Base-by-base conservation (phyloP, 2,329 filamentous ascomycete species). In the Aspergillus fijiensis region DNA sequence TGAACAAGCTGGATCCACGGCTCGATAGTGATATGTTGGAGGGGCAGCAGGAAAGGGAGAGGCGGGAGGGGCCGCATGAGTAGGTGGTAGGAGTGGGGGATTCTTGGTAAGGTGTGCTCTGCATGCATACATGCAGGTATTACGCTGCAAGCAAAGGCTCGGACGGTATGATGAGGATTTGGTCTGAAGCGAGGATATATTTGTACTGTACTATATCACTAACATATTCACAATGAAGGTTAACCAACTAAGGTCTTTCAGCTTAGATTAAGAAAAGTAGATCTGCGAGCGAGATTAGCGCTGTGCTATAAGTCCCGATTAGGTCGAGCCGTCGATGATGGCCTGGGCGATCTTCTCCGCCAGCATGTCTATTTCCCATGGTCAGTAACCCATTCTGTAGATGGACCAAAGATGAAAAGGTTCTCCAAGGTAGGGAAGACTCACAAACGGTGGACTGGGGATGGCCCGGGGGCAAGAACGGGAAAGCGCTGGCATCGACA, bases 401-500 rank as follows among this genome's bases (percentile, higher is more conserved):
- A 29, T 27, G 0, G 0, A 16, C 5, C 12, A 1, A 29, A 25
- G 10, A 2, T 10, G 7, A 5, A 12, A 31, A n/a, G 1, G 27
- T 2, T 29, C 27, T 29, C 7, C 9, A 16, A 4, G 21, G 9
- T 2, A 35, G 19, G 27, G 49, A 2, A 53, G 7, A 70, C 72
- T 67, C 60, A 73, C 70, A 79, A 23, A 76, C 63, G 4, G 72
- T 71, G 12, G 69, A 65, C 64, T 74, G 70, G 1, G 75, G 75
- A 66, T 79, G 75, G 10, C 76, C 77, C 2, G 76, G 76, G 2
- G 73, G 69, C 29, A 77, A 35, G 11, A 76, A 54, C 1, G 74
- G 71, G 48, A 77, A 74, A 1, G 64, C 59, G 49, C 67, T 71
- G 0, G 72, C 72, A 61, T 77, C 74, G 4, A 75, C 72, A 5